Evolutionary conservation across 495 filamentous ascomycete species (phyloP), one percentile per base, ranked within the genome.

Genomic region (Extremus antarcticus): DNA sequence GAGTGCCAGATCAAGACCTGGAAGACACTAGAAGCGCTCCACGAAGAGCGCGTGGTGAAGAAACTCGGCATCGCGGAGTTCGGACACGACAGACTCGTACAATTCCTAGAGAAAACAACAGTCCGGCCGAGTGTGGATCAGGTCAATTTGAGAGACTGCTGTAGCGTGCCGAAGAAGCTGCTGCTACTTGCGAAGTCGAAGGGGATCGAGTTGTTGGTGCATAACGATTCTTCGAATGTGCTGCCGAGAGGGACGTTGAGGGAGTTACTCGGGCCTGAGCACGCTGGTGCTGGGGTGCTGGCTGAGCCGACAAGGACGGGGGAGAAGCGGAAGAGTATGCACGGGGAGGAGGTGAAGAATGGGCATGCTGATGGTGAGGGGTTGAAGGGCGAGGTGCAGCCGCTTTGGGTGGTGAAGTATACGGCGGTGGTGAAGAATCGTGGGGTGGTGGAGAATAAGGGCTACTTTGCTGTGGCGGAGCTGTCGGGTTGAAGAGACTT

Each of bases 401-500:
- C 92, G 15, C 82, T 88, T 59, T 99, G 91, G 91, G 92, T 96
- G 25, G 84, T 90, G 54, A 97, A 97, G 67, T 99, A 99, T 69
- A 97, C 94, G 20, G 94, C 94, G 3, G 89, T 97, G n/a, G 88
- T 96, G 25, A 87, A 86, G 66, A 83, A 96, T 67, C 76, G 92
- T n/a, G 94, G 92, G 0, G 92, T 97, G 3, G 88, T 99, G 50
- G 92, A 99, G 77, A 95, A 92, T 65, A 97, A 97, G 73, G 92
- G 92, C 15, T 96, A 94, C 69, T 94, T 95, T 73, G 89, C 90
- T 2, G 79, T 82, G 49, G 90, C 88, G 15, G 82, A 88, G 68
- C 67, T 91, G 50, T 63, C 48, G 29, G 43, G 51, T 10, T 55
- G 24, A 50, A 35, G 23, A n/a, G 17, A 7, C 7, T 7, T 7